Evolutionary conservation across 352 stramenopile genomes (phyloP), one percentile per base, ranked within the genome.

Genomic region (Stramenopiles sp.): DNA sequence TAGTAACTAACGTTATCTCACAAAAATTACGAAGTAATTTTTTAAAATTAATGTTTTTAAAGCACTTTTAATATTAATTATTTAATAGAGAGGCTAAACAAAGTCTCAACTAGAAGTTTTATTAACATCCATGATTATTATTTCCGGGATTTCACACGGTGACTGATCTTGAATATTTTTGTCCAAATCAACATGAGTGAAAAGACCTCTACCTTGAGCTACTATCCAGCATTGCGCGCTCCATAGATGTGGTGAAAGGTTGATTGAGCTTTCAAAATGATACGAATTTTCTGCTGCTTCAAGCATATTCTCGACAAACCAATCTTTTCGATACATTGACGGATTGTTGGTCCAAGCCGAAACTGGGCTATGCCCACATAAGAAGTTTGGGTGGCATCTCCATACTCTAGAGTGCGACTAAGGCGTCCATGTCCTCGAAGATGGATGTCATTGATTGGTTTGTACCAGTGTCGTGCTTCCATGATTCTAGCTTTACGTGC

Each of bases 101-200:
- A 55, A 4, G 14, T 14, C 39, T 14, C 39, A 4, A 14, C 4
- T 55, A 14, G 4, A 55, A 4, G 4, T 55, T 55, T 55, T 14
- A 55, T 55, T 55, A 55, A 55, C 39, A 55, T 55, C 39, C 4
- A 55, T 55, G 39, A 14, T 55, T 14, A 55, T 55, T 55, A 55
- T 55, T 14, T 55, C 39, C 4, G 71, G 71, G 4, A 78, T 14
- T 78, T 78, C 71, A 14, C 71, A 78, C 22, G 71, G 71, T 31
- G 71, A 78, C 14, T 78, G 71, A 14, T 33, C 31, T 31, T 33
- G 4, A 33, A 33, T 4, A 14, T 78, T 33, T 14, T 78, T 78
- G 4, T 78, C 71, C 71, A 78, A 33, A 14, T 78, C 71, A 78
- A 78, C 71, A 33, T 78, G 71, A 78, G 71, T 33, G 22, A 78